phyloP scores from a whole-genome alignment of 2,329 filamentous ascomycete genomes.

The Fusarium drepaniforme region DNA sequence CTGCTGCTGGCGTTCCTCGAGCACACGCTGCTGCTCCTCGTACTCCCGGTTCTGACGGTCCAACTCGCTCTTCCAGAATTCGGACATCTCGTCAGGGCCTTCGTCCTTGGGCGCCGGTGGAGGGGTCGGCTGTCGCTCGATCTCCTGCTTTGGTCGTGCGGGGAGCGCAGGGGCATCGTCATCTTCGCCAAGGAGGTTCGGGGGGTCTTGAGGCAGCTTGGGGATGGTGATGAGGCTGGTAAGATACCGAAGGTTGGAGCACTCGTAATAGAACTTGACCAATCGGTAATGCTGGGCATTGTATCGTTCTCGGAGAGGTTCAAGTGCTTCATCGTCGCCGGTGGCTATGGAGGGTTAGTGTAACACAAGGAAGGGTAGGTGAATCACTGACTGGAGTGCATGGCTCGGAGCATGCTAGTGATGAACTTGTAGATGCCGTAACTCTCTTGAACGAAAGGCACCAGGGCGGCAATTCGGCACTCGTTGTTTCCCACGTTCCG shows the following conservation, averaged over 20 bases:
- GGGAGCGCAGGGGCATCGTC: slow-evolving; percentile 87
- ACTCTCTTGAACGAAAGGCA: slow-evolving; percentile 95
- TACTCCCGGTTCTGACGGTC: slow-evolving; percentile 94
- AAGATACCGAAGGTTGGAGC: slow-evolving; percentile 95
- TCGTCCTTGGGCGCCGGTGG: slow-evolving; percentile 75
- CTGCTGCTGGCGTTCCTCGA: slow-evolving; percentile 89
- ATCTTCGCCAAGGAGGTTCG: slow-evolving; percentile 88
- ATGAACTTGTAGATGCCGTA: slow-evolving; percentile 99
- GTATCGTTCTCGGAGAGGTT: slow-evolving; percentile 88
- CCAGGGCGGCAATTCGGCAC: slow-evolving; percentile 92
- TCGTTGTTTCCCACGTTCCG: slow-evolving; percentile 93
- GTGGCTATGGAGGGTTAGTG: slow-evolving; percentile 69
- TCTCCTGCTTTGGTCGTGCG: slow-evolving; percentile 81
- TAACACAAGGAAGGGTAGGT: not conserved
- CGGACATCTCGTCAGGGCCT: slow-evolving; percentile 94
- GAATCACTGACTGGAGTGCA: slow-evolving; percentile 84
- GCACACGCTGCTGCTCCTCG: slow-evolving; percentile 89
- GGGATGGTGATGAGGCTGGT: slow-evolving; percentile 97
- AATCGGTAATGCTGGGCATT: slow-evolving; percentile 97
- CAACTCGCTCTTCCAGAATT: slow-evolving; percentile 97
- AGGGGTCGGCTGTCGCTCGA: slow-evolving; percentile 76
- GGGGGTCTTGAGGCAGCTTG: slow-evolving; percentile 93
- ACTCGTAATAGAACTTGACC: slow-evolving; percentile 99
- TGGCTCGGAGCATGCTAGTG: slow-evolving; percentile 98
- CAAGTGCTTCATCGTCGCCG: slow-evolving; percentile 91